Evolutionary conservation across 78 protist genomes (phyloP), one percentile per base, ranked within the genome.

Genomic region (Tieghemostelium lacteum): DNA sequence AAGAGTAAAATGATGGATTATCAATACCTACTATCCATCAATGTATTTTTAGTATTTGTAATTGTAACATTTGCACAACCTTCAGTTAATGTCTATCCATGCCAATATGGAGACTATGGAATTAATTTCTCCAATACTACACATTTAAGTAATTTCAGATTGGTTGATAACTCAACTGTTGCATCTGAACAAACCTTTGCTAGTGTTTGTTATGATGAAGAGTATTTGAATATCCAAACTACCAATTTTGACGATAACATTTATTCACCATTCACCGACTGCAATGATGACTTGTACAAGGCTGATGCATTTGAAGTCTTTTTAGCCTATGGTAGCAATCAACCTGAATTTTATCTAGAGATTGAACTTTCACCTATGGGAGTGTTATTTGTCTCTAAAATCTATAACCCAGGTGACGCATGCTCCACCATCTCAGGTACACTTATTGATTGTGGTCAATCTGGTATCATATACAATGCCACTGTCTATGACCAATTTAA

Each of bases 101-200:
- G n/a, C n/a, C n/a, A n/a, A n/a, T n/a, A n/a, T n/a, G n/a, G n/a
- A n/a, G n/a, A n/a, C n/a, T n/a, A n/a, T n/a, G n/a, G n/a, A n/a
- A 24, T 33, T 26, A 37, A 40, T 20, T 67, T 52, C 58, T 24
- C 50, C 26, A 67, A 67, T 67, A 57, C 74, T 24, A 67, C 74
- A 0, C n/a, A 26, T 29, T 73, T 65, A 16, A 67, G 49, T n/a
- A 40, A 63, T 36, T 73, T 85, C 28, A 39, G 16, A 40, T 33
- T 85, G 37, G 69, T 40, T 0, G 12, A 20, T 50, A 58, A 63
- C 36, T 16, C 4, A 24, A 52, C 62, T 19, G 20, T 54, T 3
- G 92, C 92, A 28, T 7, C 71, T 26, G 83, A 86, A 61, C 92
- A 86, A 45, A 86, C 92, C 1, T 17, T 57, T 37, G 92, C 62